Evolutionary conservation across 2,329 filamentous ascomycete species (phyloP).

Genomic region (Trichoderma lentiforme): DNA sequence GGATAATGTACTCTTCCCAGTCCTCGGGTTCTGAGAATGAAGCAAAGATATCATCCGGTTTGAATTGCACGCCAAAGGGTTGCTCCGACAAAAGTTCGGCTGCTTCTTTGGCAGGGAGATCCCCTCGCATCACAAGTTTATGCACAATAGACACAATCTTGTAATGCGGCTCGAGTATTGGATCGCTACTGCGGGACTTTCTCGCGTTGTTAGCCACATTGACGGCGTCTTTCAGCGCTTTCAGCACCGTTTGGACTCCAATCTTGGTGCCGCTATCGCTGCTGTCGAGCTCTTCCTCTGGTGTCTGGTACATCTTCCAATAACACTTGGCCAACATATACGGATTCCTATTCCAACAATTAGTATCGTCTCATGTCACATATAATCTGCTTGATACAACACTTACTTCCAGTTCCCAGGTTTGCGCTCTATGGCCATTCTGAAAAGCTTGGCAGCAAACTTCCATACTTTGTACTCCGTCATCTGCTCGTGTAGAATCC

Average conservation of each 20-base stretch:
- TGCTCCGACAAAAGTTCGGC: constrained; percentile 54
- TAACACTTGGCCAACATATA: constrained; percentile 62
- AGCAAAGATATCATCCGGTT: constrained; percentile 34
- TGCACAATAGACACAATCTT: constrained; percentile 80
- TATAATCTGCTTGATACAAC: not conserved
- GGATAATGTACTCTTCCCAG: constrained; percentile 55
- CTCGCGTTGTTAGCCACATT: constrained; percentile 49
- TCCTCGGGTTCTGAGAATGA: constrained; percentile 50
- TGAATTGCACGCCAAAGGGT: constrained; percentile 44
- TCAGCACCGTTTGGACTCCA: constrained; percentile 40
- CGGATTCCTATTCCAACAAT: constrained; percentile 41
- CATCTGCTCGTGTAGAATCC: constrained; percentile 54
- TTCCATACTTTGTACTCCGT: constrained; percentile 60
- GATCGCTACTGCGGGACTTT: constrained; percentile 63
- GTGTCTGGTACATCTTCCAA: constrained; percentile 61
- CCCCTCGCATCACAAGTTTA: constrained; percentile 66
- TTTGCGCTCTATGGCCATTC: constrained; percentile 52
- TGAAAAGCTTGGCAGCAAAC: constrained; percentile 55
- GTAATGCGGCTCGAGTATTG: constrained; percentile 87
- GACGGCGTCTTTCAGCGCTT: constrained; percentile 50
- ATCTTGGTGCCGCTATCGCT: constrained; percentile 38
- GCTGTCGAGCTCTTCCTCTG: constrained; percentile 41
- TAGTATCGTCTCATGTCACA: not conserved
- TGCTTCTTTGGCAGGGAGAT: constrained; percentile 47
- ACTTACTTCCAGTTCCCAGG: constrained; percentile 57